Conservation (phyloP, 2,329 filamentous ascomycete genomes). For the Fusarium oligoseptatum region DNA sequence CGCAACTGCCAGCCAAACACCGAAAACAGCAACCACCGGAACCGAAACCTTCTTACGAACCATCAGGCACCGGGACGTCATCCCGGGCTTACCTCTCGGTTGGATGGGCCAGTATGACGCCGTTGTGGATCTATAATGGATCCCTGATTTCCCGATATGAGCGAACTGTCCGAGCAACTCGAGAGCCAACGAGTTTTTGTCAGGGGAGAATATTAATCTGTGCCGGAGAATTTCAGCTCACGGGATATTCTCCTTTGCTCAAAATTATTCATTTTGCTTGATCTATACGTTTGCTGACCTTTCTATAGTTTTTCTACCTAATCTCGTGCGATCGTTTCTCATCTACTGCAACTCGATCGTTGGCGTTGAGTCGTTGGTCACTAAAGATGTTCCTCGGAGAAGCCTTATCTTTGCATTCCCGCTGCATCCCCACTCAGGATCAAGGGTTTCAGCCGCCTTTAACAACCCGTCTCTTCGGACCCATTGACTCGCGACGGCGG, state of each 20-base stretch:
- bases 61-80: constrained; percentile 6
- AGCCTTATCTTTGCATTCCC: neutral
- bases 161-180: constrained; percentile 17
- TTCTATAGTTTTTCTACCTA: neutral
- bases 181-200: neutral
- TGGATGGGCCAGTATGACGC: constrained; percentile 38
- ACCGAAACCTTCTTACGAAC: neutral
- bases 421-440: constrained; percentile 11
- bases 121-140: constrained; percentile 39
- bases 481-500: constrained; percentile 5
- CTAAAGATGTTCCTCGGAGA: neutral
- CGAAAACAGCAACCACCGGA: neutral
- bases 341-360: neutral
- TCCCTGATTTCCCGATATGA: constrained; percentile 26
- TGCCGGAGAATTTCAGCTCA: neutral
- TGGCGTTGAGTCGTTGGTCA: neutral
- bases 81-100: constrained; percentile 29
- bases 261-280: neutral
- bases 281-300: neutral
- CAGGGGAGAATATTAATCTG: neutral
- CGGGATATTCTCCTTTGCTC: neutral
- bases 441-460: constrained; percentile 2
- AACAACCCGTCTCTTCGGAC: constrained; percentile 18
- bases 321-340: neutral
- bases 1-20: neutral